Percentiles rank a stretch among this genome's conserved stretches.
Evolutionary conservation across 768 basidiomycete genomes (phyloP).

Genomic region (Boletus pseudo-olivaceus): DNA sequence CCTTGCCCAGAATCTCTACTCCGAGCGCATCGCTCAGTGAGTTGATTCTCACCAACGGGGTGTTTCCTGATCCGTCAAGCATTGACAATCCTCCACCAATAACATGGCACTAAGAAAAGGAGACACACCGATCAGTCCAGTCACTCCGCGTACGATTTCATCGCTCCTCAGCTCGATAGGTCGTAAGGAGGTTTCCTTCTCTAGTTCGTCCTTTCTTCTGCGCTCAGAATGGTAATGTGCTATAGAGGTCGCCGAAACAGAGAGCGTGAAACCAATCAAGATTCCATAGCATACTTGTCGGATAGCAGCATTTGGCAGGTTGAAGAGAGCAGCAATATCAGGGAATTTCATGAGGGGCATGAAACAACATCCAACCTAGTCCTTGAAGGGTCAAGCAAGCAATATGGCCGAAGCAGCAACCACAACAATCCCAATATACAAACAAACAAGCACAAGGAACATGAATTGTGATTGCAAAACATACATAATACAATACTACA

Average conservation of each 20-base stretch:
- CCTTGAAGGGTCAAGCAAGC: too few species aligned
- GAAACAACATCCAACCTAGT: too few species aligned
- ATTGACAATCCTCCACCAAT: too few species aligned
- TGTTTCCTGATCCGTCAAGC: slow-evolving; percentile 68
- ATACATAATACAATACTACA: too few species aligned
- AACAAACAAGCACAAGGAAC: too few species aligned
- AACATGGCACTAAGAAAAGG: too few species aligned
- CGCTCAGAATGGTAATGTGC: slow-evolving; percentile 51
- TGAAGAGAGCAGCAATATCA: slow-evolving; percentile 17
- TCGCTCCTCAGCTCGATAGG: slow-evolving; percentile 70
- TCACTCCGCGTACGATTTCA: slow-evolving; percentile 76
- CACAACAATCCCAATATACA: too few species aligned
- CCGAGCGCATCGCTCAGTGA: slow-evolving; percentile 88
- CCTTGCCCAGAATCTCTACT: slow-evolving; percentile 93
- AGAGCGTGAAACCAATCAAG: slow-evolving; percentile 72
- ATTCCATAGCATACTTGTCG: slow-evolving; percentile 49
- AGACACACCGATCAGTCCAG: slow-evolving; percentile 75
- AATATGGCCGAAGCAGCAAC: too few species aligned
- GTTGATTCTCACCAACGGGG: slow-evolving; percentile 87
- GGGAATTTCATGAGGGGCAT: slow-evolving; percentile 17
- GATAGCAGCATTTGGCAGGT: slow-evolving; percentile 22
- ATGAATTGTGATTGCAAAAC: too few species aligned
- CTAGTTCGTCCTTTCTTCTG: slow-evolving; percentile 37
- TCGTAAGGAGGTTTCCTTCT: slow-evolving; percentile 28
- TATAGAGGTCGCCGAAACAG: slow-evolving; percentile 68